A percentile compares a stretch with the other conserved stretches of the same genome.
These are phyloP conservation scores for Pyrus communis DNA, from an alignment of 306 rosid genomes.

Conservation along the genomic window DNA sequence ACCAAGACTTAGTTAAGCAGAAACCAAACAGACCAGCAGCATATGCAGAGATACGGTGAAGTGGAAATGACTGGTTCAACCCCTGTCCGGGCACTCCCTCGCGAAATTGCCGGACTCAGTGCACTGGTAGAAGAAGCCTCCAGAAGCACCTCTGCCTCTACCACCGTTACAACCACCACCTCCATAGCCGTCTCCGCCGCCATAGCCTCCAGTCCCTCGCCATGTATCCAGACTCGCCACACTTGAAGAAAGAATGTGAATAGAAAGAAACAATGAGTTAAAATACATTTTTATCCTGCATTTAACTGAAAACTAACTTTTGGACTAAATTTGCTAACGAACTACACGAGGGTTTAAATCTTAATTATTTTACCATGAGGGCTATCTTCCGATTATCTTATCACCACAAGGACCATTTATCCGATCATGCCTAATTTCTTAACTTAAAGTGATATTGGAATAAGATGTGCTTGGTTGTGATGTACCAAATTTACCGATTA, in stretches of 20 bases:
- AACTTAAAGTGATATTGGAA: too few relatives aligned
- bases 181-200: slow-evolving; percentile 7
- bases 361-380: too few relatives aligned
- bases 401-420: too few relatives aligned
- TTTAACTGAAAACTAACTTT: too few relatives aligned
- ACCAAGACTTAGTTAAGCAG: background rate
- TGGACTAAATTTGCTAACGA: too few relatives aligned
- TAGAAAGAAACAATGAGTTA: too few relatives aligned
- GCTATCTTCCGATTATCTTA: too few relatives aligned
- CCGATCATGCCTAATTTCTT: too few relatives aligned
- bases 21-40: background rate
- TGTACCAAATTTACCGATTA: too few relatives aligned
- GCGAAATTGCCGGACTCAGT: slow-evolving; percentile 48
- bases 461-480: too few relatives aligned
- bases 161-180: slow-evolving; percentile 25
- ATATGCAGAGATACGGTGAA: background rate
- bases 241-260: slow-evolving; percentile 15
- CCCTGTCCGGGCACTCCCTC: slow-evolving; percentile 32
- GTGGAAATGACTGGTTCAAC: background rate
- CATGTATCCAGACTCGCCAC: slow-evolving; percentile 38
- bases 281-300: too few relatives aligned
- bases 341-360: too few relatives aligned
- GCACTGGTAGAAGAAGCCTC: slow-evolving; percentile 40
- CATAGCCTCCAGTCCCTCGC: slow-evolving; percentile 28
- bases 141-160: slow-evolving; percentile 32